phyloP scores from a whole-genome alignment of 1,284 basidiomycete species.

The Thecaphora thlaspeos region DNA sequence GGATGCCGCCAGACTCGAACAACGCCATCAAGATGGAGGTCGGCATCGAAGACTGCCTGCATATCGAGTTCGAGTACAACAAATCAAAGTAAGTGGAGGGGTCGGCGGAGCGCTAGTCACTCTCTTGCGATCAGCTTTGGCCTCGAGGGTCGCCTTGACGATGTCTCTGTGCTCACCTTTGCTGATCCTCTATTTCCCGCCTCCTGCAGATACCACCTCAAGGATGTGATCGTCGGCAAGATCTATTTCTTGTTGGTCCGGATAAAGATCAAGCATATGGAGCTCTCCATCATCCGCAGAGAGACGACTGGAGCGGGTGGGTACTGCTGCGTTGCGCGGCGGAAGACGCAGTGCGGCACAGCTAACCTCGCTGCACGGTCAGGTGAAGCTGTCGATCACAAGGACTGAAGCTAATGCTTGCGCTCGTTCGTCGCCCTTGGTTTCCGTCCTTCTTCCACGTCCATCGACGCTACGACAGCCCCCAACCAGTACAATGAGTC shows the following conservation, averaged over 20 bases:
- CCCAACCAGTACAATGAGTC: slow-evolving; percentile 99
- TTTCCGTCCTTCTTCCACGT: too few relatives aligned
- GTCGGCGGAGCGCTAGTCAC: too few relatives aligned
- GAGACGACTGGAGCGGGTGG: slow-evolving; percentile 76
- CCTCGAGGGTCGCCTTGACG: too few relatives aligned
- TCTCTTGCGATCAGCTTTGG: too few relatives aligned
- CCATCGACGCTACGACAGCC: slow-evolving; percentile 21
- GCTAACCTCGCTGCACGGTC: too few relatives aligned
- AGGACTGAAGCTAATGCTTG: too few relatives aligned
- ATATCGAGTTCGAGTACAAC: slow-evolving; percentile 99
- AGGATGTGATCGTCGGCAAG: slow-evolving; percentile 98
- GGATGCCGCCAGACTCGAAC: slow-evolving; percentile 96
- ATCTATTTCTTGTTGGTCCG: slow-evolving; percentile 97
- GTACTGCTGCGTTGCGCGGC: too few relatives aligned
- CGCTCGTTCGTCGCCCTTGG: too few relatives aligned
- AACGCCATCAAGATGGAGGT: slow-evolving; percentile 99
- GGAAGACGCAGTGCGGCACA: too few relatives aligned
- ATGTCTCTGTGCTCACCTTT: not conserved
- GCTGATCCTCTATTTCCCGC: not conserved
- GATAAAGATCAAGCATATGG: slow-evolving; percentile 99
- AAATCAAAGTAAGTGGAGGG: slow-evolving; percentile 75
- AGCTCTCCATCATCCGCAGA: slow-evolving; percentile 92
- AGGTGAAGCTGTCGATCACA: too few relatives aligned
- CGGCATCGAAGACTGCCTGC: slow-evolving; percentile 95
- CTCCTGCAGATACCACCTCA: slow-evolving; percentile 75